A percentile compares a stretch with the other conserved stretches of the same genome.
phyloP scores from a whole-genome alignment of 2,329 filamentous ascomycete species.

The Sporothrix protearum region DNA sequence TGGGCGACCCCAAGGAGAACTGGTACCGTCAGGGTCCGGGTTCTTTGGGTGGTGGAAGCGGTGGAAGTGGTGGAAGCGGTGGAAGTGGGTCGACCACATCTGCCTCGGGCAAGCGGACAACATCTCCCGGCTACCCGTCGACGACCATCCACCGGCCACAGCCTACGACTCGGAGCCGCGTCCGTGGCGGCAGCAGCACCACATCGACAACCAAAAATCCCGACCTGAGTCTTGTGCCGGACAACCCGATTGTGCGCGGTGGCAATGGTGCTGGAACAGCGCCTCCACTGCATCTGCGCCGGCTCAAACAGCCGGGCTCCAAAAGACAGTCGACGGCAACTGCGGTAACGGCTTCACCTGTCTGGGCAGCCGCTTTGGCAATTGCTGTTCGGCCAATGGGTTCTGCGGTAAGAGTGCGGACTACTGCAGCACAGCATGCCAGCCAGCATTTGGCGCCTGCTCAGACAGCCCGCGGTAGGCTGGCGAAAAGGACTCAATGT shows the following conservation, averaged over 20 bases:
- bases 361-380: constrained; percentile 20
- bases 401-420: constrained; percentile 23
- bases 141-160: constrained; percentile 6
- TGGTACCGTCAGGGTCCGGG: constrained; percentile 47
- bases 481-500: not conserved
- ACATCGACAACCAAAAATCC: not conserved
- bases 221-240: constrained; percentile 4
- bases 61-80: not conserved
- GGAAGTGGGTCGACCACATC: constrained; percentile 24
- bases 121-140: constrained; percentile 3
- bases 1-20: constrained; percentile 48
- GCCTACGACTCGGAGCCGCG: not conserved
- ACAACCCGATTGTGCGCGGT: constrained; percentile 3
- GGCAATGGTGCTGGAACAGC: not conserved
- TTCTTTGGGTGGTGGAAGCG: not conserved
- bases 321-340: constrained; percentile 18
- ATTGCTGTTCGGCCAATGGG: constrained; percentile 25
- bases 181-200: not conserved
- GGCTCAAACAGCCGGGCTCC: not conserved
- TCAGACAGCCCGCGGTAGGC: constrained; percentile 13
- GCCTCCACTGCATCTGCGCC: not conserved
- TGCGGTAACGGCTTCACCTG: constrained; percentile 25
- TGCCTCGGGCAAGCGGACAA: not conserved
- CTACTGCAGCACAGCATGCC: constrained; percentile 24
- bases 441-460: constrained; percentile 20